Conservation (phyloP, 2,329 filamentous ascomycete species). For the Esteya vermicola region DNA sequence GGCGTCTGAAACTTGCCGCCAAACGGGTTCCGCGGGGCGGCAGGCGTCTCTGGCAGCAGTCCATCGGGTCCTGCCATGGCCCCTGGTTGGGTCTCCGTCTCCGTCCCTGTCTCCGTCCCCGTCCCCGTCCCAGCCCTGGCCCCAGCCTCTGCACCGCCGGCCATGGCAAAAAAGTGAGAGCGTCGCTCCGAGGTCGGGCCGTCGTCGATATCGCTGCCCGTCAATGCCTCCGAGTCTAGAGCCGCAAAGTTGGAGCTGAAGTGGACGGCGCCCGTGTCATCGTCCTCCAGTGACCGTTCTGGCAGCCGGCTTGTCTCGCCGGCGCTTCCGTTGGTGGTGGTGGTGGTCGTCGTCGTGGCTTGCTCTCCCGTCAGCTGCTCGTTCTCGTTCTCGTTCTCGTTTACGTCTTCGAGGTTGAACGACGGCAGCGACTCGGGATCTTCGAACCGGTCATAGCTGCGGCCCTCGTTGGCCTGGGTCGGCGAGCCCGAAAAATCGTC, state of each 20-base stretch:
- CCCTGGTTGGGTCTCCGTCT: not conserved
- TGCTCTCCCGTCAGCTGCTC: too few species aligned
- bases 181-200: not conserved
- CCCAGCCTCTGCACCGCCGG: constrained; percentile 1
- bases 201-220: not conserved
- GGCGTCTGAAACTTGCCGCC: constrained; percentile 19
- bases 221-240: constrained; percentile 21
- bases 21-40: constrained; percentile 31
- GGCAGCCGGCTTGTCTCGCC: constrained; percentile 13
- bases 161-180: constrained; percentile 2
- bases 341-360: too few species aligned
- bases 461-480: constrained; percentile 41
- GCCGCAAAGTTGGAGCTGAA: constrained; percentile 17
- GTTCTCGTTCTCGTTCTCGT: constrained; percentile 9
- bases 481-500: constrained; percentile 37
- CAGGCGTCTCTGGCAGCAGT: constrained; percentile 29
- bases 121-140: not conserved
- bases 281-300: constrained; percentile 21
- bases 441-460: constrained; percentile 36
- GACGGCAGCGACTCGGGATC: constrained; percentile 6
- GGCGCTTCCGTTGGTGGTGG: too few species aligned
- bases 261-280: constrained; percentile 36
- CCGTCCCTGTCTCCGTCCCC: too few species aligned
- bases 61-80: not conserved
- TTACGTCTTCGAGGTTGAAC: constrained; percentile 8